These are phyloP conservation scores for Rhinocladiella similis DNA, from an alignment of 2,329 filamentous ascomycete genomes.

Conservation along the genomic window DNA sequence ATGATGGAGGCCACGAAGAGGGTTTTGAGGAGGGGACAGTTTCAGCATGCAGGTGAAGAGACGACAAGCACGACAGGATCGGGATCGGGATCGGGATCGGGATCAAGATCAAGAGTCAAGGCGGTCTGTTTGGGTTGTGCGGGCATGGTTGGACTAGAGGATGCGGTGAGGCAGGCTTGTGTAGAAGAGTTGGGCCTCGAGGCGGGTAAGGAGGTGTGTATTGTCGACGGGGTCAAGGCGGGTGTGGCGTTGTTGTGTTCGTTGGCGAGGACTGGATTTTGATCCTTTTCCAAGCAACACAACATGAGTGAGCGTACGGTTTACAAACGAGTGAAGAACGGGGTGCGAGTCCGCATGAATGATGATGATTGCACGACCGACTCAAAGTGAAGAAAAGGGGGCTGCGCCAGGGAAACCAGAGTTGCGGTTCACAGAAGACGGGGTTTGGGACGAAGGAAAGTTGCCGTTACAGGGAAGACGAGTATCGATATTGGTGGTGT, in stretches of 20 bases:
- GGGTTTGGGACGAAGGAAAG: no score
- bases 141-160: slow-evolving; percentile 84
- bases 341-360: no score
- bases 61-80: background rate
- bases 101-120: slow-evolving; percentile 37
- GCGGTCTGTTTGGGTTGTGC: slow-evolving; percentile 85
- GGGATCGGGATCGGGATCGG: background rate
- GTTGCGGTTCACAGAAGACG: no score
- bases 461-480: no score
- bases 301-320: background rate
- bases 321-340: background rate
- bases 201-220: slow-evolving; percentile 59
- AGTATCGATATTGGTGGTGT: no score
- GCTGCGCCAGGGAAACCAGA: no score
- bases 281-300: slow-evolving; percentile 1
- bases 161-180: slow-evolving; percentile 70
- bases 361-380: no score
- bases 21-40: slow-evolving; percentile 50
- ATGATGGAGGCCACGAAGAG: slow-evolving; percentile 70
- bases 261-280: slow-evolving; percentile 21
- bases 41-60: slow-evolving; percentile 15
- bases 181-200: slow-evolving; percentile 62
- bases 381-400: no score
- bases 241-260: slow-evolving; percentile 25
- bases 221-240: slow-evolving; percentile 77